Conservation (phyloP, 257 asterid genomes). For the Lavandula angustifolia region DNA sequence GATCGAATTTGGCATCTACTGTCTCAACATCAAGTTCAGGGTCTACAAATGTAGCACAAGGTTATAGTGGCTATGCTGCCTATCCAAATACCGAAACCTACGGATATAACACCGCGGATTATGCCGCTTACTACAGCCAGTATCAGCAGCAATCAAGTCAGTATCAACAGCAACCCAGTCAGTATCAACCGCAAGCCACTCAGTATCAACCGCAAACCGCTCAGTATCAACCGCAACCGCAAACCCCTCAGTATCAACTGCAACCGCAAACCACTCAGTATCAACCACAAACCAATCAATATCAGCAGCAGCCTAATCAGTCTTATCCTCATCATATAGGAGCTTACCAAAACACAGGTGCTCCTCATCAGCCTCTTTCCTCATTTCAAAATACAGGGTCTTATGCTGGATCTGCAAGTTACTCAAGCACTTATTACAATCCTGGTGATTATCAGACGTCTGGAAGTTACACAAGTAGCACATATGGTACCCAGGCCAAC, state of each 20-base stretch:
- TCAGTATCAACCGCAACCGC: no score
- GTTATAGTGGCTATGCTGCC: constrained; percentile 64
- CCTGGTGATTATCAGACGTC: constrained; percentile 99
- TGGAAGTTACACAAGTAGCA: constrained; percentile 85
- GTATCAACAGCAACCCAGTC: constrained; percentile 36
- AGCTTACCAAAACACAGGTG: constrained; percentile 98
- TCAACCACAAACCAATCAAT: constrained; percentile 41
- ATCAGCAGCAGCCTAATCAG: constrained; percentile 66
- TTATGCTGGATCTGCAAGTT: constrained; percentile 98
- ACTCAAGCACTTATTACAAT: constrained; percentile 98
- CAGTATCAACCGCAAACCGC: constrained; percentile 35
- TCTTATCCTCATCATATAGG: constrained; percentile 69
- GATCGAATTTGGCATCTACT: constrained; percentile 46
- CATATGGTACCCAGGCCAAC: constrained; percentile 70
- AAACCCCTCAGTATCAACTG: no score
- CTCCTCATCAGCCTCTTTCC: constrained; percentile 99
- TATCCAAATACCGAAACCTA: constrained; percentile 73
- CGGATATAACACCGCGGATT: constrained; percentile 66
- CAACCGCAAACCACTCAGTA: constrained; percentile 36
- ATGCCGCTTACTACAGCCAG: constrained; percentile 73
- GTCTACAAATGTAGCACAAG: constrained; percentile 47
- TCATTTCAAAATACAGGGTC: constrained; percentile 99
- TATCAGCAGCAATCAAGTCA: constrained; percentile 39
- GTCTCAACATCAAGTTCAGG: constrained; percentile 47
- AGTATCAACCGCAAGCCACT: constrained; percentile 40